Conservation (phyloP, 1,139 yeast genomes). For the Hemisphaericaspora xylanilytica region DNA sequence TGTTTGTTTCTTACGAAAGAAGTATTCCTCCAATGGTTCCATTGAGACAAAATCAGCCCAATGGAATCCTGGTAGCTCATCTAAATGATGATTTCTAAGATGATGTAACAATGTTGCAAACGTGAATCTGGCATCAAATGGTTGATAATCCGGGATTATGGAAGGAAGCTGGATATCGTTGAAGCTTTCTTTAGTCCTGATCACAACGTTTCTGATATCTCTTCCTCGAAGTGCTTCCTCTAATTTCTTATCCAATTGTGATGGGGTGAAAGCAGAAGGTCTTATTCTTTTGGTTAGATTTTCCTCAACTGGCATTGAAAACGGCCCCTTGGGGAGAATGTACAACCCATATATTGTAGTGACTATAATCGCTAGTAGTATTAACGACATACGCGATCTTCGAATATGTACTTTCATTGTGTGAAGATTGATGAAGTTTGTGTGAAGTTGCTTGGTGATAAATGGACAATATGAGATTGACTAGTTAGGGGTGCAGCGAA, state of each 20-base stretch:
- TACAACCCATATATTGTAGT: background rate
- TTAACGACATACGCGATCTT: background rate
- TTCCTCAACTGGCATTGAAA: background rate
- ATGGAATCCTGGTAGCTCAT: slow-evolving; percentile 28
- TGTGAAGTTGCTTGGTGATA: background rate
- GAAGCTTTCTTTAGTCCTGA: background rate
- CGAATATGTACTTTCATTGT: background rate
- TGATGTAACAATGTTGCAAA: slow-evolving; percentile 25
- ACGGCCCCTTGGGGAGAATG: background rate
- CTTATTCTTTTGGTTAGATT: background rate
- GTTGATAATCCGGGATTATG: slow-evolving; percentile 15
- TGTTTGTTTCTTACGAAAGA: slow-evolving; percentile 15
- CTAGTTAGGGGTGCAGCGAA: too few species aligned
- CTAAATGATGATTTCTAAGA: slow-evolving; percentile 12
- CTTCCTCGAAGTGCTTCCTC: background rate
- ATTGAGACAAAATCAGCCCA: slow-evolving; percentile 39
- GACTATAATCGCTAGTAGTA: background rate
- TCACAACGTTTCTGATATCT: background rate
- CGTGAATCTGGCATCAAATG: slow-evolving; percentile 36
- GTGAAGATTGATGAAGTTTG: background rate
- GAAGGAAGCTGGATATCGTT: background rate
- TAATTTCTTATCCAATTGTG: background rate
- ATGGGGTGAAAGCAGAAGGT: background rate
- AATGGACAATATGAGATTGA: too few species aligned
- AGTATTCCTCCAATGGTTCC: slow-evolving; percentile 22